These are phyloP conservation scores for Mycena pura DNA, from an alignment of 768 basidiomycete genomes.

Conservation along the genomic window DNA sequence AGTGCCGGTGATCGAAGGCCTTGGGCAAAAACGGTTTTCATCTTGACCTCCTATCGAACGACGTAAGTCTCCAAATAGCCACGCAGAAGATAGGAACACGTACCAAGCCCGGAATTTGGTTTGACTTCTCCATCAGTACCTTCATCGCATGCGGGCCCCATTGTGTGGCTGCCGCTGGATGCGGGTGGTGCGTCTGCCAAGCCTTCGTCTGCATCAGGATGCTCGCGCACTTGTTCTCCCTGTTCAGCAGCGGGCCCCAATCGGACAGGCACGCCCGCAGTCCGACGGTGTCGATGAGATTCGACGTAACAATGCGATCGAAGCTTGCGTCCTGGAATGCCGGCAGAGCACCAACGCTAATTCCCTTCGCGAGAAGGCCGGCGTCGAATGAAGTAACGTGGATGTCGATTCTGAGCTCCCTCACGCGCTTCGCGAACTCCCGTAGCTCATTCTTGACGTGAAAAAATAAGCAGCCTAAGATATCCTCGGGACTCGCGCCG, in stretches of 20 bases:
- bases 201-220: constrained; percentile 38
- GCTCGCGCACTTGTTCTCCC: constrained; percentile 33
- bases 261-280: constrained; percentile 32
- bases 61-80: neutral
- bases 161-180: constrained; percentile 26
- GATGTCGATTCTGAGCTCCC: constrained; percentile 35
- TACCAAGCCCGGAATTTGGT: constrained; percentile 25
- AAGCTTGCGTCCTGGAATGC: constrained; percentile 36
- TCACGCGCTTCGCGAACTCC: constrained; percentile 37
- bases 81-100: neutral
- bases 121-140: constrained; percentile 26
- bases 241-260: constrained; percentile 39
- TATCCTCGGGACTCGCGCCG: constrained; percentile 35
- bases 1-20: constrained; percentile 29
- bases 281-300: constrained; percentile 34
- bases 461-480: constrained; percentile 43
- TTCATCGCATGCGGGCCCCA: constrained; percentile 19
- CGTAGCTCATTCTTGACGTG: constrained; percentile 40
- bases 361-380: constrained; percentile 35
- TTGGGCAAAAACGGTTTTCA: constrained; percentile 24
- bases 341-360: constrained; percentile 32
- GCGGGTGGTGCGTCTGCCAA: constrained; percentile 29
- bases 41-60: constrained; percentile 15
- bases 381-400: no score
- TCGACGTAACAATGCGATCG: constrained; percentile 40